Evolutionary conservation across 2,329 filamentous ascomycete species (phyloP).

Genomic region (Trichophyton mentagrophytes): DNA sequence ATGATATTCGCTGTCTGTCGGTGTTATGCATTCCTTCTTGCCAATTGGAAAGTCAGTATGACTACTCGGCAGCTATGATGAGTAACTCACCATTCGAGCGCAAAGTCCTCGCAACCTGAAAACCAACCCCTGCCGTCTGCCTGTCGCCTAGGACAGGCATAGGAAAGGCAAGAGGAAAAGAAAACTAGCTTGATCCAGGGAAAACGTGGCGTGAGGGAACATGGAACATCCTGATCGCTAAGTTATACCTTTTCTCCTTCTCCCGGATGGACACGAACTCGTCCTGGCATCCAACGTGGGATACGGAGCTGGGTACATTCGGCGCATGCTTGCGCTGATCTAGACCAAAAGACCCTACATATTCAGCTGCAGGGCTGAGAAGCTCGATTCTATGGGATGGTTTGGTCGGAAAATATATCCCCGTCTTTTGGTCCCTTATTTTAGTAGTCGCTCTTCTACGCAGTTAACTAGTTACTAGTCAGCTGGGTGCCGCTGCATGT

Average conservation of each 20-base stretch:
- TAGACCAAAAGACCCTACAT: neutral
- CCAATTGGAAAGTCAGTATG: too few relatives aligned
- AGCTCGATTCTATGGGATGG: neutral
- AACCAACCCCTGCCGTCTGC: too few relatives aligned
- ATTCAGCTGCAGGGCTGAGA: neutral
- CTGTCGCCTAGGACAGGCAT: too few relatives aligned
- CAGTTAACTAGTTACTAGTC: neutral
- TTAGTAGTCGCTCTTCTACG: neutral
- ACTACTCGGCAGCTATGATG: too few relatives aligned
- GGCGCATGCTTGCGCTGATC: neutral
- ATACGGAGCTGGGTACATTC: neutral
- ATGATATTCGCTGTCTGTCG: too few relatives aligned
- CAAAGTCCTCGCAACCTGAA: too few relatives aligned
- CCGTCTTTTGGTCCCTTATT: neutral
- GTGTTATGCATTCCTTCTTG: too few relatives aligned
- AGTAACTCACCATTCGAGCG: too few relatives aligned
- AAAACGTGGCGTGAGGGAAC: neutral
- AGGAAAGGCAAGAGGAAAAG: too few relatives aligned
- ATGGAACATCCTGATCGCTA: neutral
- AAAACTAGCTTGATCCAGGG: too few relatives aligned
- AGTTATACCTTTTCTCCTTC: neutral
- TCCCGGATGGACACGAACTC: neutral
- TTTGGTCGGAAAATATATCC: slow-evolving; percentile 1
- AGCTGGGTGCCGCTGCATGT: neutral
- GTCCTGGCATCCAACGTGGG: neutral